A percentile compares a stretch with the other conserved stretches of the same genome.
Evolutionary conservation across 805 yeast genomes (phyloP).

Genomic region (Zygoascus tannicola): DNA sequence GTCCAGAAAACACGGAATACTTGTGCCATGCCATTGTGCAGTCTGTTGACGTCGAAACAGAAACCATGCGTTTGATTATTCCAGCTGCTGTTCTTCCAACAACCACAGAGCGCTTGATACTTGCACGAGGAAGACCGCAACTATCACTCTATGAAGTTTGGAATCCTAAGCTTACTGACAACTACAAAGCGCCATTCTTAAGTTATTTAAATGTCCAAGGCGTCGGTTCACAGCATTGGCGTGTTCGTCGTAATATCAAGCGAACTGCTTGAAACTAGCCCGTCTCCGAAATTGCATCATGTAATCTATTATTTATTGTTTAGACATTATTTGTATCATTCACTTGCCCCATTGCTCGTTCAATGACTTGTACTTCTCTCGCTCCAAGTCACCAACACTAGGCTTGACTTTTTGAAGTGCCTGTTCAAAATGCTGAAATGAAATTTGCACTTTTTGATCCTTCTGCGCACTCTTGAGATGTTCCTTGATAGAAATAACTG

Average conservation of each 20-base stretch:
- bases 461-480: slow-evolving; percentile 32
- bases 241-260: slow-evolving; percentile 12
- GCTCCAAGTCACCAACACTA: slow-evolving; percentile 79
- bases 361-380: slow-evolving; percentile 56
- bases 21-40: slow-evolving; percentile 57
- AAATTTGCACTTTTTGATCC: slow-evolving; percentile 36
- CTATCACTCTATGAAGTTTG: slow-evolving; percentile 51
- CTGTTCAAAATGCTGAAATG: slow-evolving; percentile 51
- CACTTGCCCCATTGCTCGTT: slow-evolving; percentile 9
- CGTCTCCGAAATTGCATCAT: background rate
- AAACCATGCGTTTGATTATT: slow-evolving; percentile 46
- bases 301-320: background rate
- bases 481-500: slow-evolving; percentile 43
- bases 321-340: too few relatives aligned
- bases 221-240: slow-evolving; percentile 10
- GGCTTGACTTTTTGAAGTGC: slow-evolving; percentile 78
- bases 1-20: slow-evolving; percentile 20
- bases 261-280: slow-evolving; percentile 3
- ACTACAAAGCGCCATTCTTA: slow-evolving; percentile 37
- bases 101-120: slow-evolving; percentile 27
- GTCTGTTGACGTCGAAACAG: slow-evolving; percentile 39
- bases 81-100: slow-evolving; percentile 21
- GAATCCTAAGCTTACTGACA: slow-evolving; percentile 22
- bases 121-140: slow-evolving; percentile 57
- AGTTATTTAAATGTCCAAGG: slow-evolving; percentile 2